These are phyloP conservation scores for Rhodotorula diobovata DNA, from an alignment of 768 basidiomycete species.

Conservation along the genomic window DNA sequence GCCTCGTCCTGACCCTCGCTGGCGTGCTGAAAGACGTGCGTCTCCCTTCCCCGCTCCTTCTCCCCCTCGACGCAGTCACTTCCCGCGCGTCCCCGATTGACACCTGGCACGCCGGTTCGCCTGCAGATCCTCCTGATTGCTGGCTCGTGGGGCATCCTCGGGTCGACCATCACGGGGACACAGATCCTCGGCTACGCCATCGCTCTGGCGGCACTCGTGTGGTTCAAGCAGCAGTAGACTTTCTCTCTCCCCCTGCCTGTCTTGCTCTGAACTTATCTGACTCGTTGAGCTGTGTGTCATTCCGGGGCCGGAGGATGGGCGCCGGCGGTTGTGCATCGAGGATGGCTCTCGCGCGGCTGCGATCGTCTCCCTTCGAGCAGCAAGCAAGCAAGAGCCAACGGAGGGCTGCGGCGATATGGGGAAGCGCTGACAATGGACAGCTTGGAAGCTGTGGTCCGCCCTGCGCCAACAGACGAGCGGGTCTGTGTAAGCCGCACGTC, in stretches of 20 bases:
- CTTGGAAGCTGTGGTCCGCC: too few species aligned
- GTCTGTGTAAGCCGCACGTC: too few species aligned
- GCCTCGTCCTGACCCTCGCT: slow-evolving; percentile 83
- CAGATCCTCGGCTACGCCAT: slow-evolving; percentile 82
- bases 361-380: too few species aligned
- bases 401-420: too few species aligned
- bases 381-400: too few species aligned
- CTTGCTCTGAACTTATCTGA: too few species aligned
- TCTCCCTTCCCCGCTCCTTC: neutral
- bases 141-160: slow-evolving; percentile 79
- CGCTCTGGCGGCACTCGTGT: slow-evolving; percentile 62
- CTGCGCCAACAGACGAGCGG: too few species aligned
- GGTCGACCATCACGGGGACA: slow-evolving; percentile 67
- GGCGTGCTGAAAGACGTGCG: slow-evolving; percentile 78
- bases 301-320: too few species aligned
- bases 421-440: too few species aligned
- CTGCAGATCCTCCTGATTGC: slow-evolving; percentile 87
- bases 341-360: too few species aligned
- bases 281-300: too few species aligned
- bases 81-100: slow-evolving; percentile 1
- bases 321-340: too few species aligned
- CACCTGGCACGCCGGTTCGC: neutral
- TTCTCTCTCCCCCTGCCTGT: fast-evolving
- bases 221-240: slow-evolving; percentile 18
- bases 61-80: neutral